These are phyloP conservation scores for Heterobasidion irregulare DNA, from an alignment of 1,284 basidiomycete genomes.

Conservation along the genomic window DNA sequence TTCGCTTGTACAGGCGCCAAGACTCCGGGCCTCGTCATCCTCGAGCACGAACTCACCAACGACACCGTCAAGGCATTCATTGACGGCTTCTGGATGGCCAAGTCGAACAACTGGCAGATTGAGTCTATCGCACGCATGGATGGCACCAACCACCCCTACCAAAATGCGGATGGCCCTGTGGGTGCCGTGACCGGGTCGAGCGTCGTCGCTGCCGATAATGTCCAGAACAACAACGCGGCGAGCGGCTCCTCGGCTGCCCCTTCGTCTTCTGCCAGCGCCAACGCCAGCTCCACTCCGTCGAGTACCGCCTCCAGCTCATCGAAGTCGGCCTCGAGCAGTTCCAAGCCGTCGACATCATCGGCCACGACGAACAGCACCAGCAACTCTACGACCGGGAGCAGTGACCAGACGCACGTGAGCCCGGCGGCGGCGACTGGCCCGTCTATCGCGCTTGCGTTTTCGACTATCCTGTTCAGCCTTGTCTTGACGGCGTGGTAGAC, in stretches of 20 bases:
- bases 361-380: neutral
- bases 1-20: slow-evolving; percentile 36
- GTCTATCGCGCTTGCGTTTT: too few species aligned
- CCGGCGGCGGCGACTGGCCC: too few species aligned
- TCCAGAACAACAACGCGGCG: neutral
- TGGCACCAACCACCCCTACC: slow-evolving; percentile 35
- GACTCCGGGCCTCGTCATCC: slow-evolving; percentile 65
- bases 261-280: neutral
- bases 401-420: too few species aligned
- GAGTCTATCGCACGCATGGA: slow-evolving; percentile 44
- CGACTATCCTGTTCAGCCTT: too few species aligned
- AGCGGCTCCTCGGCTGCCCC: neutral
- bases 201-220: neutral
- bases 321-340: neutral
- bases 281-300: neutral
- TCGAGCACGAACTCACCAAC: slow-evolving; percentile 75
- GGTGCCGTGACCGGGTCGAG: slow-evolving; percentile 9
- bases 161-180: slow-evolving; percentile 33
- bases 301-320: too few species aligned
- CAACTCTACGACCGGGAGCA: neutral
- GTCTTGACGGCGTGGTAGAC: too few species aligned
- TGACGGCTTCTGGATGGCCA: slow-evolving; percentile 55
- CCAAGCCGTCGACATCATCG: neutral
- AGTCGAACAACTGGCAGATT: slow-evolving; percentile 59
- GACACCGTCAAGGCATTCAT: slow-evolving; percentile 63